Percentiles rank a stretch among this genome's conserved stretches.
Evolutionary conservation across 2,329 filamentous ascomycete species (phyloP).

Genomic region (Drechslerella coelobrocha): DNA sequence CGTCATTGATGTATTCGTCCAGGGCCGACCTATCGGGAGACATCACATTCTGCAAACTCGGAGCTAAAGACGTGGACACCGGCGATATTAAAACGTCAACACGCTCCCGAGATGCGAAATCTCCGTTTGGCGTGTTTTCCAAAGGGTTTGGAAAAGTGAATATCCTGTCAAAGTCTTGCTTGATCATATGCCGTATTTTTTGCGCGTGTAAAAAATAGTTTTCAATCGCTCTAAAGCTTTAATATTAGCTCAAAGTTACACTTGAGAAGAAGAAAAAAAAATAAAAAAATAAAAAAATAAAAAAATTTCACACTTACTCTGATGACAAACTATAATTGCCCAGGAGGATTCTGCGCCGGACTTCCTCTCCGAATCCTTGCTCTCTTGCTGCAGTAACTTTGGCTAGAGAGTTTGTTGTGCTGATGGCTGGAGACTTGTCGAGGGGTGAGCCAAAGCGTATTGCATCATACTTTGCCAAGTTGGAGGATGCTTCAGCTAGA

Average conservation of each 20-base stretch:
- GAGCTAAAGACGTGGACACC: slow-evolving; percentile 79
- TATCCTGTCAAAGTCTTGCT: slow-evolving; percentile 81
- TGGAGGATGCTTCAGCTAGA: slow-evolving; percentile 92
- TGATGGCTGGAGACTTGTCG: background rate
- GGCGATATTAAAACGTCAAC: slow-evolving; percentile 89
- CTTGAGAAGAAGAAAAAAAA: background rate
- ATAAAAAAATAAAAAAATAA: background rate
- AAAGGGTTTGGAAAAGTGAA: slow-evolving; percentile 77
- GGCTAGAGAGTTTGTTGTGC: background rate
- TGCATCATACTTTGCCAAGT: slow-evolving; percentile 95
- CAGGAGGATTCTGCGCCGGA: slow-evolving; percentile 82
- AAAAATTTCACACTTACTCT: slow-evolving; percentile 58
- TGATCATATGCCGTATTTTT: slow-evolving; percentile 80
- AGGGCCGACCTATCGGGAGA: slow-evolving; percentile 61
- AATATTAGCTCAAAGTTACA: background rate
- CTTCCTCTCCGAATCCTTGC: slow-evolving; percentile 79
- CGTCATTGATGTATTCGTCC: slow-evolving; percentile 89
- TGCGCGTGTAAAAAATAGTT: slow-evolving; percentile 98
- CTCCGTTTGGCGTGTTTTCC: slow-evolving; percentile 60
- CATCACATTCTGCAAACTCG: slow-evolving; percentile 67
- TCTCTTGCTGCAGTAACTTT: slow-evolving; percentile 69
- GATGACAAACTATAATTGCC: slow-evolving; percentile 91
- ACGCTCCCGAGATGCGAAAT: slow-evolving; percentile 65
- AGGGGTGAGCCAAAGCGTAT: slow-evolving; percentile 78
- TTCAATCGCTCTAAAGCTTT: slow-evolving; percentile 69